Percentiles rank a stretch among this genome's conserved stretches.
phyloP scores from a whole-genome alignment of 106 monocot species.

The Dendrobium catenatum region DNA sequence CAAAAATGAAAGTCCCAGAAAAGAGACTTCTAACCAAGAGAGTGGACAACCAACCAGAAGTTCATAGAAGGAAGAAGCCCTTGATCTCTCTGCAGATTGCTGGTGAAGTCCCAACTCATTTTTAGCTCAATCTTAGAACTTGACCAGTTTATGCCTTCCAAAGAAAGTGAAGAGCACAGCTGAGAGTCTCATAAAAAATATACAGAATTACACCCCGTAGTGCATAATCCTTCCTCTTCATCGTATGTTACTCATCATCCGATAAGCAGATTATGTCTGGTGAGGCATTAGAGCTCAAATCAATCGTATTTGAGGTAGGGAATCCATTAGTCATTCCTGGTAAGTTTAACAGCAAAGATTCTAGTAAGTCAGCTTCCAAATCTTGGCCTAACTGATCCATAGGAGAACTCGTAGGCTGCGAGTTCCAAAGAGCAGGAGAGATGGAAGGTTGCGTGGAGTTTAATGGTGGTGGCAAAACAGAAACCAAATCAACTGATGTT shows the following conservation, averaged over 20 bases:
- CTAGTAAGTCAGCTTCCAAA: background rate
- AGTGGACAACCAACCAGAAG: background rate
- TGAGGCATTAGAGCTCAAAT: background rate
- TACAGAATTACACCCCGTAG: background rate
- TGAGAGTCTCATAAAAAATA: background rate
- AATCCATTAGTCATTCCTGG: background rate
- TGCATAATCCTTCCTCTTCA: background rate
- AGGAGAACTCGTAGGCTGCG: background rate
- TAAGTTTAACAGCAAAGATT: background rate
- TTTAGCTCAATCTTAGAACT: background rate
- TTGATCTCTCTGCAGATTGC: background rate
- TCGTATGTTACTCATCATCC: slow-evolving; percentile 14
- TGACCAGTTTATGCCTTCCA: background rate
- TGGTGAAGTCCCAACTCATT: background rate
- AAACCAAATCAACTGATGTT: background rate
- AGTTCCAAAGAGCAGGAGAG: background rate
- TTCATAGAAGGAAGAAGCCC: background rate
- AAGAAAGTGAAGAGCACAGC: background rate
- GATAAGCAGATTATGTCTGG: slow-evolving; percentile 23
- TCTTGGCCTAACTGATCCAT: background rate
- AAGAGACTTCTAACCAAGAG: background rate
- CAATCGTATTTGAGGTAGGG: background rate
- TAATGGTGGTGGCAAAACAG: background rate
- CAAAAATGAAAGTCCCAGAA: background rate
- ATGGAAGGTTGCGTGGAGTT: background rate